Conservation (phyloP, 176 grass and related monocot species). For the Alloteropsis semialata region DNA sequence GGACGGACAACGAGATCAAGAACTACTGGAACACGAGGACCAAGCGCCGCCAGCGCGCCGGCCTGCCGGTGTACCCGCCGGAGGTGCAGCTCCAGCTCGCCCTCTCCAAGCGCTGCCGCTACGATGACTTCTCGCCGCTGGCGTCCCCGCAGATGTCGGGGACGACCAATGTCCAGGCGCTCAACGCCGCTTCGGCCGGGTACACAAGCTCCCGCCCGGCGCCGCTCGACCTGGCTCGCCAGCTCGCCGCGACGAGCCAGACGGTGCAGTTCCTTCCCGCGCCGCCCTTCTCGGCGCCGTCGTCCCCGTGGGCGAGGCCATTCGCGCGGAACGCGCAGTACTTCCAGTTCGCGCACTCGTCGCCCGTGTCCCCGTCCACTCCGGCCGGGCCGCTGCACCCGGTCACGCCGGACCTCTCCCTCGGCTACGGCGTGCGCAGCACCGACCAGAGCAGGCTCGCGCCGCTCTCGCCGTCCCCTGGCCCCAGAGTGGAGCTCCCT, state of each 20-base stretch:
- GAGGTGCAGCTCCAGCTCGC: constrained; percentile 51
- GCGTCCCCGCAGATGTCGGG: neutral
- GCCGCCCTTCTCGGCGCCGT: constrained; percentile 27
- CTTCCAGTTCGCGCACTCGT: constrained; percentile 50
- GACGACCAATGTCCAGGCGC: neutral
- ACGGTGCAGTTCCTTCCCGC: constrained; percentile 12
- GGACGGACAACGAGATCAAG: constrained; percentile 99
- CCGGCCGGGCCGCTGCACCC: neutral
- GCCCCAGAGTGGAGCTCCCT: constrained; percentile 55
- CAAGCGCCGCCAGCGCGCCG: constrained; percentile 59
- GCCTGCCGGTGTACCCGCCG: constrained; percentile 62
- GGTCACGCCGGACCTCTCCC: constrained; percentile 21
- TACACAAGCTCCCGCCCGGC: constrained; percentile 42
- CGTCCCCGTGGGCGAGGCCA: constrained; percentile 28
- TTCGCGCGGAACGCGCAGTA: constrained; percentile 15
- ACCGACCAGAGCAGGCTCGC: constrained; percentile 12
- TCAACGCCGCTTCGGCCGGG: neutral
- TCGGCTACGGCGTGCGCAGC: constrained; percentile 4
- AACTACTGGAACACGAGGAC: constrained; percentile 97
- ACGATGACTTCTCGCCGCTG: constrained; percentile 1
- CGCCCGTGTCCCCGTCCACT: constrained; percentile 42
- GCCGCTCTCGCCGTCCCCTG: constrained; percentile 9
- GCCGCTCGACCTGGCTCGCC: constrained; percentile 43
- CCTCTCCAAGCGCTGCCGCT: constrained; percentile 42
- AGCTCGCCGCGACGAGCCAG: constrained; percentile 18